A percentile compares a stretch with the other conserved stretches of the same genome.
Evolutionary conservation across 202 grass and related monocot genomes (phyloP).

Genomic region (Brachypodium distachyon): DNA sequence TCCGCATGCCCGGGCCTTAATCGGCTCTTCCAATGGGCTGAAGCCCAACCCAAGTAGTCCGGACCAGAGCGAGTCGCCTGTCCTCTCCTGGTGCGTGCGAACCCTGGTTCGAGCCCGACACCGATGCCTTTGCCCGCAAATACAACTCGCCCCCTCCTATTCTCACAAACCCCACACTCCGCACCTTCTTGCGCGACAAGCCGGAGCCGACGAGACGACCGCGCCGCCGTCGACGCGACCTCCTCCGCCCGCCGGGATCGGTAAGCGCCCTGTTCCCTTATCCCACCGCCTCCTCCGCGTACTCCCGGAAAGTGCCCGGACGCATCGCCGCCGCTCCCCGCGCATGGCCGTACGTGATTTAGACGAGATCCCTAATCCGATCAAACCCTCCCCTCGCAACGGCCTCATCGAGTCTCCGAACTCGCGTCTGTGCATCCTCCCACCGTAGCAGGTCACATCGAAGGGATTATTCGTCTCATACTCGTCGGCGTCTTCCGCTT

Average conservation of each 20-base stretch:
- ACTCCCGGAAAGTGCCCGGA: neutral
- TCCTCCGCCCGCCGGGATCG: neutral
- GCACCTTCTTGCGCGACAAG: slow-evolving; percentile 19
- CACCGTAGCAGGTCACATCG: neutral
- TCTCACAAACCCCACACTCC: neutral
- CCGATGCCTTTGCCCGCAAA: neutral
- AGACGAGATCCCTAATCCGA: neutral
- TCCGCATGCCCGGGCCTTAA: too few species aligned
- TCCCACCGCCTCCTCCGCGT: neutral
- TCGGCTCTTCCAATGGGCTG: neutral
- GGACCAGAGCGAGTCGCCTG: neutral
- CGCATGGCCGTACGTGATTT: neutral
- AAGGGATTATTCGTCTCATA: neutral
- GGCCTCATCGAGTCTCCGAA: too few species aligned
- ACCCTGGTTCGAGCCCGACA: neutral
- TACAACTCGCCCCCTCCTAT: neutral
- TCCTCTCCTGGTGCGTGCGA: too few species aligned
- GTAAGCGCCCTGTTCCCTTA: neutral
- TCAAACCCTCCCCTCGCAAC: neutral
- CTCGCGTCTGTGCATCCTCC: neutral
- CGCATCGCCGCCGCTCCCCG: neutral
- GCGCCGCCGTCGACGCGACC: neutral
- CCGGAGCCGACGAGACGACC: neutral
- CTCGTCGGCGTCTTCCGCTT: neutral
- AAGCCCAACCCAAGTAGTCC: neutral